Evolutionary conservation across 495 filamentous ascomycete species (phyloP).

Genomic region (Hypoxylon fragiforme): DNA sequence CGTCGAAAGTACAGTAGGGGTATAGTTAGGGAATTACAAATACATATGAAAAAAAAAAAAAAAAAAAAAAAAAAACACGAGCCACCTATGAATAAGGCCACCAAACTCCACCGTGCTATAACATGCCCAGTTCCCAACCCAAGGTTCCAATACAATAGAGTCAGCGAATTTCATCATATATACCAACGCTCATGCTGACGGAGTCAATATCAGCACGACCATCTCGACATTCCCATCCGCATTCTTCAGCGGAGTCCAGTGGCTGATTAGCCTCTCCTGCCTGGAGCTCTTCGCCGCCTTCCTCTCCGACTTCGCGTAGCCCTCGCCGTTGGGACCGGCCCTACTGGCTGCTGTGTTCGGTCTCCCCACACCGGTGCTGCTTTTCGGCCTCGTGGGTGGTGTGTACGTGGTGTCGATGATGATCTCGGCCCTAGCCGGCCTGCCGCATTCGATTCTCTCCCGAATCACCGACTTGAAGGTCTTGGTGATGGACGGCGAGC

Average conservation of each 20-base stretch:
- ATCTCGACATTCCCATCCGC: slow-evolving; percentile 48
- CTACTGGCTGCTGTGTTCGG: neutral
- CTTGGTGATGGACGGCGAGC: slow-evolving; percentile 39
- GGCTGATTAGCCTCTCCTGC: slow-evolving; percentile 50
- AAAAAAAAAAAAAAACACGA: too few species aligned
- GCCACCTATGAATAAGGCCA: too few species aligned
- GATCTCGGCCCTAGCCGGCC: slow-evolving; percentile 47
- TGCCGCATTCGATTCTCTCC: slow-evolving; percentile 44
- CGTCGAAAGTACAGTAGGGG: too few species aligned
- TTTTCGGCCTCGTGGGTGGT: neutral
- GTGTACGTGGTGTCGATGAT: slow-evolving; percentile 9
- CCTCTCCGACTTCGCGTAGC: slow-evolving; percentile 12
- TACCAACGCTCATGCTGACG: neutral
- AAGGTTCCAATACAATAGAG: too few species aligned
- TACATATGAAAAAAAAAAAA: too few species aligned
- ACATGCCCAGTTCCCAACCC: too few species aligned
- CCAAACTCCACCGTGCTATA: too few species aligned
- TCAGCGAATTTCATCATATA: too few species aligned
- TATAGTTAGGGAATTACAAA: too few species aligned
- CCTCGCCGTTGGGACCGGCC: slow-evolving; percentile 18
- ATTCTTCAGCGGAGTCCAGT: slow-evolving; percentile 61
- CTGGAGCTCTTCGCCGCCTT: slow-evolving; percentile 24
- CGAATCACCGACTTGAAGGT: slow-evolving; percentile 45
- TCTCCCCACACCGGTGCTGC: neutral
- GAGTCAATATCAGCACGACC: slow-evolving; percentile 49